phyloP scores from a whole-genome alignment of 345 rosid genomes.

The Moricandia moricandioides region DNA sequence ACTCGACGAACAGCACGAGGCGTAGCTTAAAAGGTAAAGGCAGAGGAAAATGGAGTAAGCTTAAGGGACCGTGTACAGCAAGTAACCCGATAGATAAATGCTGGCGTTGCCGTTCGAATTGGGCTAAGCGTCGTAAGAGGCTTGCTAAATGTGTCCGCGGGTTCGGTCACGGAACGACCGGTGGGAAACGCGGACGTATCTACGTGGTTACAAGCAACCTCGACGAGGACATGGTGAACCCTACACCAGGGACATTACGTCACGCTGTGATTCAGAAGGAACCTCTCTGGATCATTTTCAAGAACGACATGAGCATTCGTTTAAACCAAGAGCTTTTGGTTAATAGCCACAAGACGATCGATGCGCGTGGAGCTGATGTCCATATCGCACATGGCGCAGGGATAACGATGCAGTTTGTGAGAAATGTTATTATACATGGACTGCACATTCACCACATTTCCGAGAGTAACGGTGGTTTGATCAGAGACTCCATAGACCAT shows the following conservation, averaged over 20 bases:
- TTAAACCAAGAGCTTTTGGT: conserved; percentile 66
- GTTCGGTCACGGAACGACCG: conserved; percentile 60
- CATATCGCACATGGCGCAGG: conserved; percentile 68
- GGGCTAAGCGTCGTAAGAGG: conserved; percentile 57
- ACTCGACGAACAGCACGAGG: conserved; percentile 51
- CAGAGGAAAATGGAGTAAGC: conserved; percentile 39
- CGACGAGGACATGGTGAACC: conserved; percentile 52
- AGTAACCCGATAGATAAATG: conserved; percentile 84
- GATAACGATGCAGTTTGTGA: conserved; percentile 53
- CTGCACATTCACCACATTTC: conserved; percentile 62
- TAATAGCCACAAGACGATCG: conserved; percentile 68
- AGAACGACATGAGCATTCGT: conserved; percentile 55
- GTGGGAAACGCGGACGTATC: conserved; percentile 56
- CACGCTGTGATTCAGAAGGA: conserved; percentile 56
- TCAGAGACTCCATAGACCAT: conserved; percentile 62
- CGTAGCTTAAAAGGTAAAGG: conserved; percentile 40
- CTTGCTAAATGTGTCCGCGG: conserved; percentile 64
- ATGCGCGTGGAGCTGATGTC: conserved; percentile 64
- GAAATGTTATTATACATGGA: conserved; percentile 64
- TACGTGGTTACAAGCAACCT: conserved; percentile 62
- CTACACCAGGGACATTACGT: conserved; percentile 61
- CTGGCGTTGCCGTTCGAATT: conserved; percentile 71
- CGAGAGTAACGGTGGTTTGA: conserved; percentile 49
- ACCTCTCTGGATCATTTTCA: conserved; percentile 67
- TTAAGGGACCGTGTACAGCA: conserved; percentile 53